Evolutionary conservation across 169 alveolate species (phyloP).

Genomic region (Theileria equi): DNA sequence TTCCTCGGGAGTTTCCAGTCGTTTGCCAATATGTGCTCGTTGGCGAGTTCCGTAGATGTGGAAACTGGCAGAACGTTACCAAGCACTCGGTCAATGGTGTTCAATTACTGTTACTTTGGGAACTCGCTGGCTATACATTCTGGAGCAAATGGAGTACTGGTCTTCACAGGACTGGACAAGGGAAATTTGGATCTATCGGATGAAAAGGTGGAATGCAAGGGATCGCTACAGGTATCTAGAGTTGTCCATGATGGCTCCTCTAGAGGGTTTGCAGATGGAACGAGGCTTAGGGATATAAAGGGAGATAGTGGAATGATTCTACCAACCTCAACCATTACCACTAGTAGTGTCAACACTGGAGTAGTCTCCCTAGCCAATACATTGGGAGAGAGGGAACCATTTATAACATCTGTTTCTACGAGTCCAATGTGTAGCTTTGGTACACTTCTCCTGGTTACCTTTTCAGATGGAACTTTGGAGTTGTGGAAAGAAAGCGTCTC

Average conservation of each 20-base stretch:
- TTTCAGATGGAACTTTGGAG: constrained; percentile 16
- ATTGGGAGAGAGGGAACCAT: not conserved
- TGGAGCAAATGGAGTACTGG: not conserved
- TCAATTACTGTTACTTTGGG: constrained; percentile 31
- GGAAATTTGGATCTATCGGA: constrained; percentile 13
- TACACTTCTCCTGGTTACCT: constrained; percentile 9
- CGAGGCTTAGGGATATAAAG: no score
- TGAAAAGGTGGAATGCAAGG: not conserved
- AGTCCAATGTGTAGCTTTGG: constrained; percentile 33
- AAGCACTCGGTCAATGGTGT: constrained; percentile 28
- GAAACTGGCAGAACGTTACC: not conserved
- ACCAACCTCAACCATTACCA: not conserved
- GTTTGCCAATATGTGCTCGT: no score
- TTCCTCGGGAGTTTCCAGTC: no score
- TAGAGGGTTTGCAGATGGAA: constrained; percentile 24
- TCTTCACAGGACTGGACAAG: constrained; percentile 7
- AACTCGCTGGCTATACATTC: constrained; percentile 4
- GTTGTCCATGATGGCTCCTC: constrained; percentile 7
- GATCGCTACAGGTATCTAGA: not conserved
- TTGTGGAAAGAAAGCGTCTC: constrained; percentile 35
- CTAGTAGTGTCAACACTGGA: not conserved
- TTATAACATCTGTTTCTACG: constrained; percentile 20
- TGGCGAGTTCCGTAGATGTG: no score
- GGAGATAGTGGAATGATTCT: not conserved
- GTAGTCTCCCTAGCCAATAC: not conserved